Percentiles rank a stretch among this genome's conserved stretches.
Conservation (phyloP, 208 protist genomes). For the Crithidia bombi region DNA sequence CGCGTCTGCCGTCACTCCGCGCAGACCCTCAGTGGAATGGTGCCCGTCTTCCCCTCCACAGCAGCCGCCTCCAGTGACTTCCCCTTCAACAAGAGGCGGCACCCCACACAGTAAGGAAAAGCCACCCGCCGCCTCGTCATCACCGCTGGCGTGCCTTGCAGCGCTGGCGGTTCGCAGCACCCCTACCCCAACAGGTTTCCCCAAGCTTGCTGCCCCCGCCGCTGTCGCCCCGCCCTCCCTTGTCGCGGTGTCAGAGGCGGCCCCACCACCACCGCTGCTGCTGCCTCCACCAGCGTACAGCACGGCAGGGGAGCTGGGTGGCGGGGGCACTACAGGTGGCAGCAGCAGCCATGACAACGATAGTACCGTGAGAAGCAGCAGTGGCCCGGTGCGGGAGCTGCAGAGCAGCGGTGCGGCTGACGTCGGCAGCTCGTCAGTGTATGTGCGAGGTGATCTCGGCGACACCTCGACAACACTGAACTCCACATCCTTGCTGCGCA, state of each 20-base stretch:
- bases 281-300: neutral
- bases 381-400: neutral
- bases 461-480: conserved; percentile 8
- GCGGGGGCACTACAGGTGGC: neutral
- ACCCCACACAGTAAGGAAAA: too few species aligned
- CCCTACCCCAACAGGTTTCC: too few species aligned
- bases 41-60: too few species aligned
- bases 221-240: neutral
- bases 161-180: too few species aligned
- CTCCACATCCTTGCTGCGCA: conserved; percentile 12
- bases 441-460: neutral
- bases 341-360: neutral
- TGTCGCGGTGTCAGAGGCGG: neutral
- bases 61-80: too few species aligned
- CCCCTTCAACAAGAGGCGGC: too few species aligned
- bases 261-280: neutral
- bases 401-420: neutral
- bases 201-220: neutral
- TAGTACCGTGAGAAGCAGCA: neutral
- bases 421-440: neutral
- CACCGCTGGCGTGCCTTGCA: neutral
- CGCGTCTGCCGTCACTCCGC: too few species aligned
- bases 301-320: neutral
- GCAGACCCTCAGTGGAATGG: too few species aligned
- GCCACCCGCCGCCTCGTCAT: neutral